Conservation (phyloP, 345 rosid species). For the Brassica napus region Da-Ae NC_063446.1:73793501-73794000, state of each 20-base stretch:
- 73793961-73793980: too few species aligned
- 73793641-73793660: slow-evolving; percentile 77
- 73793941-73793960: too few species aligned
- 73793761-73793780: slow-evolving; percentile 97
- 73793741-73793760: slow-evolving; percentile 98
- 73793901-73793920: too few species aligned
- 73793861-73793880: slow-evolving; percentile 89
- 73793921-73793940: too few species aligned
- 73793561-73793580: slow-evolving; percentile 49
- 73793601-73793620: not conserved
- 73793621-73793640: slow-evolving; percentile 68
- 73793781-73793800: slow-evolving; percentile 99
- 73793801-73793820: slow-evolving; percentile 88
- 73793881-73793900: slow-evolving; percentile 89
- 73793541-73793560: slow-evolving; percentile 9
- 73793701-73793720: slow-evolving; percentile 97
- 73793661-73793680: slow-evolving; percentile 99
- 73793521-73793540: slow-evolving; percentile 13
- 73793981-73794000: too few species aligned
- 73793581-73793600: slow-evolving; percentile 20
- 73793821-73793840: slow-evolving; percentile 97
- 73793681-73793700: slow-evolving; percentile 99
- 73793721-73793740: slow-evolving; percentile 99
- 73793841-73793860: slow-evolving; percentile 98
- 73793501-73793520: not conserved